Evolutionary conservation across 805 yeast species (phyloP), one percentile per base, ranked within the genome.

Genomic region (Yarrowia sp.): DNA sequence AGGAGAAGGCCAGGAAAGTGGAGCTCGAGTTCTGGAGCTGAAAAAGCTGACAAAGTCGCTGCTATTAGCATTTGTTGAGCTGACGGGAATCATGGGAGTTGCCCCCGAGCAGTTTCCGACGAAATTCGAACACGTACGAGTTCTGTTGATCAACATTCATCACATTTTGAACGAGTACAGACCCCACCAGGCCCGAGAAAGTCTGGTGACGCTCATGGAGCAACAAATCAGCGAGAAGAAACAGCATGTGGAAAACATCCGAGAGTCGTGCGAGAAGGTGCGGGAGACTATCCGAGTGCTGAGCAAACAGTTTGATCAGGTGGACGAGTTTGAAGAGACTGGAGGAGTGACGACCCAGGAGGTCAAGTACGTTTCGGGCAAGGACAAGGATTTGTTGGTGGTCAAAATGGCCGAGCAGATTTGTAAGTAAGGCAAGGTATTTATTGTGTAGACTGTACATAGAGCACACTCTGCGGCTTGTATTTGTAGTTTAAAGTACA

Each of bases 151-250:
- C 72, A 95, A 95, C 72, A 86, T 95, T 68, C 98, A 95, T 73
- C 98, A 95, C 74, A 78, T 95, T 38, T 77, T 95, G 66, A 95
- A 95, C 74, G 92, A 92, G 62, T 95, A 95, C 75, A 80, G 99
- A 67, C 95, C 98, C 2, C 98, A 95, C 75, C 99, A 95, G 73
- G 88, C 96, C 3, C 81, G 98, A 62, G 99, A 95, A 71, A 87
- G 92, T 58, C 79, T 95, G 68, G 90, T 92, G 46, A 80, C 90
- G 80, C 78, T 88, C 63, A 76, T 90, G 72, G 85, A 83, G 70
- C 87, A 84, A 62, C 92, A 89, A 71, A 83, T 93, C 35, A 69
- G 66, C n/a, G 66, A 67, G 28, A 67, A 70, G 30, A 66, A 68
- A 16, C 65, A 65, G 36, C 69, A 71, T 17, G 70, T 73, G 17